Evolutionary conservation across 176 grass and related monocot genomes (phyloP).

Genomic region (Thinopyrum elongatum): DNA sequence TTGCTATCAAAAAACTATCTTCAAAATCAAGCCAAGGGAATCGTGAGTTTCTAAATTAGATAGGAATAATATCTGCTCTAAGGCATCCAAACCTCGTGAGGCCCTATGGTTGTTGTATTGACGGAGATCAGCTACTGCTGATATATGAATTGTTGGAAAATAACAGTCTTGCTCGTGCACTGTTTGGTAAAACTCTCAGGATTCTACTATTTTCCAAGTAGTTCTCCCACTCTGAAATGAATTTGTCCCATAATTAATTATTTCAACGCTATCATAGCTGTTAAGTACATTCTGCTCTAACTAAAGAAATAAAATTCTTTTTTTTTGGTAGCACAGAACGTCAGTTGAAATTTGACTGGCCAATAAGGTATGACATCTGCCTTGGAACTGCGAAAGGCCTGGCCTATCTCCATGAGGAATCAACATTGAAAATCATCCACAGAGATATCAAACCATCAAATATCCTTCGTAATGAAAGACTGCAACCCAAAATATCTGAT

Average conservation of each 20-base stretch:
- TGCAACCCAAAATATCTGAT: slow-evolving; percentile 92
- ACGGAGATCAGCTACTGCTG: slow-evolving; percentile 75
- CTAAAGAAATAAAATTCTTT: neutral
- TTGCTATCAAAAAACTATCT: slow-evolving; percentile 87
- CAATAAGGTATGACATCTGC: slow-evolving; percentile 65
- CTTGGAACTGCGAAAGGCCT: slow-evolving; percentile 74
- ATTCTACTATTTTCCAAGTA: slow-evolving; percentile 12
- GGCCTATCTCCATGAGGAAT: slow-evolving; percentile 86
- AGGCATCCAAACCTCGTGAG: slow-evolving; percentile 91
- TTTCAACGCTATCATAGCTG: neutral
- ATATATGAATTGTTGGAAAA: slow-evolving; percentile 95
- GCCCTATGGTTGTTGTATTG: slow-evolving; percentile 85
- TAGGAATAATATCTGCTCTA: slow-evolving; percentile 91
- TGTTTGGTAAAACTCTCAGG: slow-evolving; percentile 63
- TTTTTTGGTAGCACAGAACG: slow-evolving; percentile 51
- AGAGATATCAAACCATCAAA: slow-evolving; percentile 92
- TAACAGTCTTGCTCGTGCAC: slow-evolving; percentile 79
- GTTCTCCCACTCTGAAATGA: neutral
- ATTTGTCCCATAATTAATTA: neutral
- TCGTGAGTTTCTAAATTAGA: slow-evolving; percentile 87
- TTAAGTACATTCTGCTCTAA: neutral
- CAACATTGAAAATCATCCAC: slow-evolving; percentile 79
- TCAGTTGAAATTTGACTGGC: slow-evolving; percentile 67
- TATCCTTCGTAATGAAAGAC: slow-evolving; percentile 79
- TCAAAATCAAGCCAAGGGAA: slow-evolving; percentile 86